Conservation (phyloP, 176 grass and related monocot species). For the Zizania latifolia region DNA sequence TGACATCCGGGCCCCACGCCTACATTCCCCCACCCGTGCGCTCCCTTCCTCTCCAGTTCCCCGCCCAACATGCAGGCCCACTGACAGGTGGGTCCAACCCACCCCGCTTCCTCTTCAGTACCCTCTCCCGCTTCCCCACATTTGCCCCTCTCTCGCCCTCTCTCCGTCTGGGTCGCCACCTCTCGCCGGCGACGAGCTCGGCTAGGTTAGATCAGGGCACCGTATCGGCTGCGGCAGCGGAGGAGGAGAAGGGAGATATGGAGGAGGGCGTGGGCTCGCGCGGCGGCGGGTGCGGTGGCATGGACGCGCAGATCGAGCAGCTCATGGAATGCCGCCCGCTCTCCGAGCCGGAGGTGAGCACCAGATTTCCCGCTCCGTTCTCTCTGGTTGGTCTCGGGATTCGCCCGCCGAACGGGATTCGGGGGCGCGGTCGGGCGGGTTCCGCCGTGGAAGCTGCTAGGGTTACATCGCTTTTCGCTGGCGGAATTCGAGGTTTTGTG, state of each 20-base stretch:
- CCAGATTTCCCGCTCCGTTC: not conserved
- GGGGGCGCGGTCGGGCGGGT: not conserved
- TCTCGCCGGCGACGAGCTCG: conserved; percentile 5
- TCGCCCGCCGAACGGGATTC: not conserved
- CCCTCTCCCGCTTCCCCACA: not conserved
- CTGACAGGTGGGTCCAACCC: not conserved
- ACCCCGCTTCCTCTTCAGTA: not conserved
- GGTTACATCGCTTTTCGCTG: not conserved
- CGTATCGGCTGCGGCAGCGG: not conserved
- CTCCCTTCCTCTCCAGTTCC: not conserved
- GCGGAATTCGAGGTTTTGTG: not conserved
- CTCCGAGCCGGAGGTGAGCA: conserved; percentile 53
- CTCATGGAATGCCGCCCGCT: conserved; percentile 90
- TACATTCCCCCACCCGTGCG: too few relatives aligned
- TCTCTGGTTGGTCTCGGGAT: not conserved
- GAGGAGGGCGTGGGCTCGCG: conserved; percentile 9
- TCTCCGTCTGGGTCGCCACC: too few relatives aligned
- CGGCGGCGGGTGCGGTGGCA: conserved; percentile 34
- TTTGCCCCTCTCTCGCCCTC: not conserved
- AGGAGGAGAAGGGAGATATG: not conserved
- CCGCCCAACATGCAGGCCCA: not conserved
- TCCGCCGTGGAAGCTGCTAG: conserved; percentile 10
- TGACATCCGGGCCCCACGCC: too few relatives aligned
- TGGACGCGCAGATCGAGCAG: conserved; percentile 81
- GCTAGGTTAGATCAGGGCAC: conserved; percentile 27